A percentile compares a stretch with the other conserved stretches of the same genome.
These are phyloP conservation scores for Spathaspora passalidarum DNA, from an alignment of 805 yeast species.

Conservation along the genomic window DNA sequence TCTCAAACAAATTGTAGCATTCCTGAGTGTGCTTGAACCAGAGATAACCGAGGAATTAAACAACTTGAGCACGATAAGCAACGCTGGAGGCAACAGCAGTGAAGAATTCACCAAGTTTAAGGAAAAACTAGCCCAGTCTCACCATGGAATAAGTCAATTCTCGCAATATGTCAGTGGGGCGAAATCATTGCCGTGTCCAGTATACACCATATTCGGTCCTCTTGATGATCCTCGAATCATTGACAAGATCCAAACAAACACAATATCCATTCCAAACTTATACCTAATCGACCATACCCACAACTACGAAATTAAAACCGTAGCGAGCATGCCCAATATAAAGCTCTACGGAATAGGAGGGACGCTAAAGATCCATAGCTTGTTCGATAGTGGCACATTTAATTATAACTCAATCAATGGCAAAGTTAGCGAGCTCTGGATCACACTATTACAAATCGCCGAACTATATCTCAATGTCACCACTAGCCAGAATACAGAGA, in stretches of 20 bases:
- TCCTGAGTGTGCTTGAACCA: slow-evolving; percentile 55
- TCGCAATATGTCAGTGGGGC: slow-evolving; percentile 31
- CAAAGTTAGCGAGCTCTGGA: slow-evolving; percentile 64
- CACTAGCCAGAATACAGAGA: slow-evolving; percentile 8
- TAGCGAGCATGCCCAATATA: slow-evolving; percentile 42
- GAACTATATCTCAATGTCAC: slow-evolving; percentile 38
- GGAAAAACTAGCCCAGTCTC: slow-evolving; percentile 7
- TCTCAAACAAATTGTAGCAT: slow-evolving; percentile 63
- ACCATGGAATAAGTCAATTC: slow-evolving; percentile 16
- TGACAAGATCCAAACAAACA: slow-evolving; percentile 56
- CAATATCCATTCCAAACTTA: slow-evolving; percentile 54
- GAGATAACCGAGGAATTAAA: slow-evolving; percentile 50
- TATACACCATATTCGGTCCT: slow-evolving; percentile 75
- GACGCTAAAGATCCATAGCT: slow-evolving; percentile 58
- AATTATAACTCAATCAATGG: slow-evolving; percentile 17
- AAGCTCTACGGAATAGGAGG: slow-evolving; percentile 74
- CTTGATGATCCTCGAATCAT: slow-evolving; percentile 70
- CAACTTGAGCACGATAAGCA: slow-evolving; percentile 37
- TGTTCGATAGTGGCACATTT: slow-evolving; percentile 49
- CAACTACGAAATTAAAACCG: slow-evolving; percentile 41
- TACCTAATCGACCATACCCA: slow-evolving; percentile 58
- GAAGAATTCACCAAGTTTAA: slow-evolving; percentile 11
- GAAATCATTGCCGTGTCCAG: slow-evolving; percentile 51
- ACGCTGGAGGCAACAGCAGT: background rate
- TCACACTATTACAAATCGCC: slow-evolving; percentile 68